Evolutionary conservation across 2,329 filamentous ascomycete genomes (phyloP).

Genomic region (Fusarium subtropicale): DNA sequence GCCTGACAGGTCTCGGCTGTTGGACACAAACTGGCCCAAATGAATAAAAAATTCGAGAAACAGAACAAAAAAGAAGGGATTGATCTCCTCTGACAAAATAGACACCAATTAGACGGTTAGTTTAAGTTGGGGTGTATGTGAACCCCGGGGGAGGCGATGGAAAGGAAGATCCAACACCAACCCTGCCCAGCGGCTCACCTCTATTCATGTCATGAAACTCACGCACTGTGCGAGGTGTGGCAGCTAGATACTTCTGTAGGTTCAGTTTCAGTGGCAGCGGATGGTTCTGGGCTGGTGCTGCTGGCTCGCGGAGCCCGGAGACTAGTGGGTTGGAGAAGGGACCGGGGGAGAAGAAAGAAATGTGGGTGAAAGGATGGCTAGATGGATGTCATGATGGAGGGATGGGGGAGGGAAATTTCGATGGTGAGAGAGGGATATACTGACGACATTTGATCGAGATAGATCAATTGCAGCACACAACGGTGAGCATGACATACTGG

Average conservation of each 20-base stretch:
- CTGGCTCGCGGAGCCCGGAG: slow-evolving; percentile 27
- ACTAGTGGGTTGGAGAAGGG: slow-evolving; percentile 32
- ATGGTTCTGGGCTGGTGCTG: slow-evolving; percentile 11
- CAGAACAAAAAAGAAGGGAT: slow-evolving; percentile 10
- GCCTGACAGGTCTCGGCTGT: slow-evolving; percentile 2
- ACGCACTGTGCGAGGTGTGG: slow-evolving; percentile 32
- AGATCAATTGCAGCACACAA: slow-evolving; percentile 18
- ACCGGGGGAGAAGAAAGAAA: slow-evolving; percentile 32
- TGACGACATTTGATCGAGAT: slow-evolving; percentile 25
- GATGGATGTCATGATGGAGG: slow-evolving; percentile 38
- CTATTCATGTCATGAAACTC: slow-evolving; percentile 6
- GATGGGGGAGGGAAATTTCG: slow-evolving; percentile 25
- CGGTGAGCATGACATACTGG: not conserved
- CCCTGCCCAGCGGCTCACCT: slow-evolving; percentile 37
- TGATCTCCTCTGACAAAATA: slow-evolving; percentile 29
- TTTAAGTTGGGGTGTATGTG: slow-evolving; percentile 29
- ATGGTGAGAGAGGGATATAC: slow-evolving; percentile 19
- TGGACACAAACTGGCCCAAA: slow-evolving; percentile 16
- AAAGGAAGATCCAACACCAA: slow-evolving; percentile 37
- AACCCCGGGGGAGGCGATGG: slow-evolving; percentile 39
- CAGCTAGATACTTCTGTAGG: slow-evolving; percentile 32
- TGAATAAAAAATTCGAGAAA: slow-evolving; percentile 6
- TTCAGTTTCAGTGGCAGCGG: slow-evolving; percentile 11
- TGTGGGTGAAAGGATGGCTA: slow-evolving; percentile 37
- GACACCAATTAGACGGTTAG: slow-evolving; percentile 39